Evolutionary conservation across 805 yeast genomes (phyloP).

Genomic region (Hanseniaspora clermontiae): DNA sequence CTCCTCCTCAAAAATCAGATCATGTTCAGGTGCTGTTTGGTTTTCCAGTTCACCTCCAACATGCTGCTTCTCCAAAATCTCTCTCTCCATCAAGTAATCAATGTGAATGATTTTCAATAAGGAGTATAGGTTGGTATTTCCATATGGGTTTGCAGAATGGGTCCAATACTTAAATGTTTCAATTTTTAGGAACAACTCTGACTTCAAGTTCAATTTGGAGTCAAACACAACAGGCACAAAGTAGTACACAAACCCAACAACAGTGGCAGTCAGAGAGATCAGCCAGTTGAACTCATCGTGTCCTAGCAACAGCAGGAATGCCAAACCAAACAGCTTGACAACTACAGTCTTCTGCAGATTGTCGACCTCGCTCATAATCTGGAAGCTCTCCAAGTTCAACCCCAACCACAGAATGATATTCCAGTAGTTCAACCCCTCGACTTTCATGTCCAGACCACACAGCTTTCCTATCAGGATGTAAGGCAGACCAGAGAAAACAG

Average conservation of each 20-base stretch:
- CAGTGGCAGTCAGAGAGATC: not conserved
- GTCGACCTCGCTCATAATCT: not conserved
- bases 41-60: slow-evolving; percentile 25
- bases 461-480: slow-evolving; percentile 41
- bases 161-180: slow-evolving; percentile 13
- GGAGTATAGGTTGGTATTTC: slow-evolving; percentile 4
- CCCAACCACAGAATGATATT: slow-evolving; percentile 9
- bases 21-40: not conserved
- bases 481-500: slow-evolving; percentile 55
- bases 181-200: slow-evolving; percentile 10
- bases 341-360: not conserved
- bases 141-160: not conserved
- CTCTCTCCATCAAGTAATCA: slow-evolving; percentile 10
- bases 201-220: slow-evolving; percentile 5
- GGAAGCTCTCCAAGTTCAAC: not conserved
- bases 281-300: slow-evolving; percentile 9
- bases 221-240: slow-evolving; percentile 7
- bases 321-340: not conserved
- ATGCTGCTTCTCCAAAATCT: not conserved
- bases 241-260: slow-evolving; percentile 6
- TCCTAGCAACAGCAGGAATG: not conserved
- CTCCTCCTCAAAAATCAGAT: not conserved
- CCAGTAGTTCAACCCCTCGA: slow-evolving; percentile 10
- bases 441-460: slow-evolving; percentile 5
- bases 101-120: slow-evolving; percentile 6